phyloP scores from a whole-genome alignment of 2,329 filamentous ascomycete genomes.

The Paraconiothyrium brasiliense region DNA sequence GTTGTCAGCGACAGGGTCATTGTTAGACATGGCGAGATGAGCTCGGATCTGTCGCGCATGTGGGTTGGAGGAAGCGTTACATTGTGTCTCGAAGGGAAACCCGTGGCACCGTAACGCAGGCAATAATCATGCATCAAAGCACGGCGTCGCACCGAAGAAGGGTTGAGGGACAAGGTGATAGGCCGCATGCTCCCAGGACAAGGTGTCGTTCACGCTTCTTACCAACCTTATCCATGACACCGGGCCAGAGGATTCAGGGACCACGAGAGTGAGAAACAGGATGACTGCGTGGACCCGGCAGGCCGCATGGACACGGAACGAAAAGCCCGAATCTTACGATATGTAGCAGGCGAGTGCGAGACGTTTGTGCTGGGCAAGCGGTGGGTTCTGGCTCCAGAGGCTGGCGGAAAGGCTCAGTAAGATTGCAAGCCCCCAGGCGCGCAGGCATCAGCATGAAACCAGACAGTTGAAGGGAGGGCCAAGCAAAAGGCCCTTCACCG shows the following conservation, averaged over 20 bases:
- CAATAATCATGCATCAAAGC: slow-evolving; percentile 35
- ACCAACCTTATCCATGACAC: slow-evolving; percentile 46
- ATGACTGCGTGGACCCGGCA: slow-evolving; percentile 28
- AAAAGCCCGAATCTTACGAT: slow-evolving; percentile 38
- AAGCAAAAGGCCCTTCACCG: slow-evolving; percentile 9
- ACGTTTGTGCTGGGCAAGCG: not conserved
- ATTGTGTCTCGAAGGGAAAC: slow-evolving; percentile 30
- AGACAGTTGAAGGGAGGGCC: slow-evolving; percentile 7
- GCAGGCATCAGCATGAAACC: slow-evolving; percentile 29
- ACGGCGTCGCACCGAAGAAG: slow-evolving; percentile 31
- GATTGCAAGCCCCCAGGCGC: slow-evolving; percentile 19
- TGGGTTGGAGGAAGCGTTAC: slow-evolving; percentile 34
- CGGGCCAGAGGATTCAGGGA: slow-evolving; percentile 45
- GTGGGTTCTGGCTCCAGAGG: slow-evolving; percentile 5
- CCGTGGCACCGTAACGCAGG: slow-evolving; percentile 35
- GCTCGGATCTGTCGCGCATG: slow-evolving; percentile 14
- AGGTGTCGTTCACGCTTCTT: slow-evolving; percentile 39
- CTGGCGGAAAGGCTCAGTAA: slow-evolving; percentile 14
- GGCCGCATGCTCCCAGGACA: slow-evolving; percentile 27
- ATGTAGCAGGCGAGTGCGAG: not conserved
- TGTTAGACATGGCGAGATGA: slow-evolving; percentile 19
- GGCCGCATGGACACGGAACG: slow-evolving; percentile 31
- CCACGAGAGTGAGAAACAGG: slow-evolving; percentile 32
- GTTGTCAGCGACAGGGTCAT: slow-evolving; percentile 14
- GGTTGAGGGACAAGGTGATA: slow-evolving; percentile 22